A percentile compares a stretch with the other conserved stretches of the same genome.
These are phyloP conservation scores for Trichosporon ovoides DNA, from an alignment of 1,284 basidiomycete species.

Conservation along the genomic window DNA sequence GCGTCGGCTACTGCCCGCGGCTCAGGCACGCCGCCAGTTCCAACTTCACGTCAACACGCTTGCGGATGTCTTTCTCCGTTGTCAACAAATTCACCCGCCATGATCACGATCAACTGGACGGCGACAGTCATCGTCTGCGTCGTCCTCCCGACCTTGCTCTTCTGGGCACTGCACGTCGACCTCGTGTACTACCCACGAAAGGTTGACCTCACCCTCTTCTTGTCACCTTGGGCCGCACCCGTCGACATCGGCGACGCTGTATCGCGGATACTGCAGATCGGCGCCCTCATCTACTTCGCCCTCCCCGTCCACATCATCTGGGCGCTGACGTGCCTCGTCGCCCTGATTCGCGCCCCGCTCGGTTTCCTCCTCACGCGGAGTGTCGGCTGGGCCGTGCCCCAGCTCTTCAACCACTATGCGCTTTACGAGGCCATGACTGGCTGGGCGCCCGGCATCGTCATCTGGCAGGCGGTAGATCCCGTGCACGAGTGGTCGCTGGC, in stretches of 20 bases:
- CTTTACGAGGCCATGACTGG: slow-evolving; percentile 17
- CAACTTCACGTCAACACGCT: no score
- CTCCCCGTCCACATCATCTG: not conserved
- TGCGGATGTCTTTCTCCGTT: no score
- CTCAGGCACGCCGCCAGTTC: no score
- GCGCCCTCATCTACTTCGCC: not conserved
- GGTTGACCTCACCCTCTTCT: not conserved
- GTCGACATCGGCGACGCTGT: not conserved
- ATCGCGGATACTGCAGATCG: not conserved
- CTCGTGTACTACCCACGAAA: not conserved
- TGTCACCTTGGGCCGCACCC: slow-evolving; percentile 2
- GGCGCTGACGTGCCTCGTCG: not conserved
- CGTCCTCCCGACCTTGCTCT: not conserved
- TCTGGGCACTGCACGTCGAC: not conserved
- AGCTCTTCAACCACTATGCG: slow-evolving; percentile 15
- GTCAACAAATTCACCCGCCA: no score
- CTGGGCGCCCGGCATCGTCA: slow-evolving; percentile 10
- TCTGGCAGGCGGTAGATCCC: not conserved
- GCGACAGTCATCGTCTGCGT: not conserved
- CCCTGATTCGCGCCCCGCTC: slow-evolving; percentile 4
- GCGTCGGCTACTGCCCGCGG: no score
- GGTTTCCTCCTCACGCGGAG: slow-evolving; percentile 16
- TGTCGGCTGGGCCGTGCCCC: slow-evolving; percentile 16
- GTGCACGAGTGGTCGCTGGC: not conserved
- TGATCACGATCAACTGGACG: no score